A percentile compares a stretch with the other conserved stretches of the same genome.
These are phyloP conservation scores for Flaveria bidentis DNA, from an alignment of 129 eudicot genomes.

Conservation along the genomic window DNA sequence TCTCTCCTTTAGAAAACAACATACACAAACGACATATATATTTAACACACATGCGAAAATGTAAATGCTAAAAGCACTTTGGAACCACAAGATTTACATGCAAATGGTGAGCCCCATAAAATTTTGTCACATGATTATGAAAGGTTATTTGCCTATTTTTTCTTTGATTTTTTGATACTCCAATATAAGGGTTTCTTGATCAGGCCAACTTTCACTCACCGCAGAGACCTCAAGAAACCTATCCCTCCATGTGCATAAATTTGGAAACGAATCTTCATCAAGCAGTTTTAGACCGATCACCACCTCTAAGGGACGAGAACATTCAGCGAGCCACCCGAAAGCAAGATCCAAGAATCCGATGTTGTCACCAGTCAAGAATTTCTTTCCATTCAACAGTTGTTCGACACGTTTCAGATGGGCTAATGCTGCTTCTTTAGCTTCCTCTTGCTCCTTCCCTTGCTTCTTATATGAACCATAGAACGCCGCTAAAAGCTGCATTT, in stretches of 20 bases:
- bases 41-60: neutral
- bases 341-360: constrained; percentile 55
- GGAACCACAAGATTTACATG: neutral
- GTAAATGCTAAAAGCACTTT: neutral
- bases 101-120: neutral
- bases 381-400: constrained; percentile 45
- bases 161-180: constrained; percentile 21
- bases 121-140: neutral
- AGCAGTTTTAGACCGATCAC: constrained; percentile 36
- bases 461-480: constrained; percentile 30
- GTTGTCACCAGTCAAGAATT: constrained; percentile 51
- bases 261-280: constrained; percentile 44
- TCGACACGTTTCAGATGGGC: constrained; percentile 45
- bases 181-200: constrained; percentile 41
- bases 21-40: neutral
- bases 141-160: neutral
- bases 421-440: constrained; percentile 30
- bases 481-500: constrained; percentile 41
- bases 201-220: constrained; percentile 51
- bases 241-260: constrained; percentile 44
- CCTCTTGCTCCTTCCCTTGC: constrained; percentile 54
- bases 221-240: constrained; percentile 30
- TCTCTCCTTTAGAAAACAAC: too few species aligned
- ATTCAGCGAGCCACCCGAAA: constrained; percentile 52
- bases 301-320: constrained; percentile 38